Percentiles rank a stretch among this genome's conserved stretches.
These are phyloP conservation scores for Chloris gayana DNA, from an alignment of 176 grass and related monocot genomes.

Conservation along the genomic window DNA sequence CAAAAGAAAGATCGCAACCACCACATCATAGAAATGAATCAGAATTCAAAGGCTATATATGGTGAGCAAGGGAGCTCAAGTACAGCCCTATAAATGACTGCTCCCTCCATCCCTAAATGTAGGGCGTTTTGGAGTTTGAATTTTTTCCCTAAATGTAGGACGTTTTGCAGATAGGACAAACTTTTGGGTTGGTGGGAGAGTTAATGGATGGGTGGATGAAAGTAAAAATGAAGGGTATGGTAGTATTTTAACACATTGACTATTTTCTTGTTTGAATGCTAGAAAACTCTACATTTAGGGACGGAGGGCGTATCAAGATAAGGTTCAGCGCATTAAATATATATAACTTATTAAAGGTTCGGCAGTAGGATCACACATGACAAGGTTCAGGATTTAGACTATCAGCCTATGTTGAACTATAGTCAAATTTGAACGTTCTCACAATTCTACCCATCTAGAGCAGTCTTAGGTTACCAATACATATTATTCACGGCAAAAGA, in stretches of 20 bases:
- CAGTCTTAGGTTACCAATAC: not conserved
- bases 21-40: not conserved
- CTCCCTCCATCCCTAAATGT: too few relatives aligned
- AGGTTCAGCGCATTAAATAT: not conserved
- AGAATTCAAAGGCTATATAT: constrained; percentile 27
- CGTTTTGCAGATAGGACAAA: too few relatives aligned
- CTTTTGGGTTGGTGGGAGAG: too few relatives aligned
- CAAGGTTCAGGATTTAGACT: not conserved
- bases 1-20: constrained; percentile 31
- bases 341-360: not conserved
- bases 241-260: too few relatives aligned
- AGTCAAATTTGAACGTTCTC: not conserved
- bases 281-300: too few relatives aligned
- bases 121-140: too few relatives aligned
- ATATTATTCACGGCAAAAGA: not conserved
- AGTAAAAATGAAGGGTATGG: too few relatives aligned
- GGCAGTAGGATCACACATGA: not conserved
- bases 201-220: too few relatives aligned
- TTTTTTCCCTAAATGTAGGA: too few relatives aligned
- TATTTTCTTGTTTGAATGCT: too few relatives aligned
- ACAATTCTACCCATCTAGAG: not conserved
- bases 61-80: not conserved
- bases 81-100: constrained; percentile 11
- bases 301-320: too few relatives aligned
- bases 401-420: not conserved